Evolutionary conservation across 2,329 filamentous ascomycete genomes (phyloP).

Genomic region (Magnaporthiopsis poae): DNA sequence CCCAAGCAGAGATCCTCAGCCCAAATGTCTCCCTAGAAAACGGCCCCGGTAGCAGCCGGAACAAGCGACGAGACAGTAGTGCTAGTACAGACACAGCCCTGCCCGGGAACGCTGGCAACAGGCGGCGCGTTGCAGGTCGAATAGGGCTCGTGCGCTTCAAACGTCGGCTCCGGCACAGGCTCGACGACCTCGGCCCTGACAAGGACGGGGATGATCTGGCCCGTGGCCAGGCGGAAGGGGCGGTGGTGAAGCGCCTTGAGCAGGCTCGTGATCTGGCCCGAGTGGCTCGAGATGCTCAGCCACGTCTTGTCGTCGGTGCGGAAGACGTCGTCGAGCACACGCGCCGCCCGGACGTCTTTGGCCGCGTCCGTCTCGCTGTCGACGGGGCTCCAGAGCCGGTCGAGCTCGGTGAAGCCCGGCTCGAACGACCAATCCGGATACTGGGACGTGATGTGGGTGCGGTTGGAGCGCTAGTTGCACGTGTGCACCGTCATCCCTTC

Average conservation of each 20-base stretch:
- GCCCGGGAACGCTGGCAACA: conserved; percentile 29
- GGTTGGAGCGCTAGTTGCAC: conserved; percentile 52
- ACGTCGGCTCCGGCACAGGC: conserved; percentile 21
- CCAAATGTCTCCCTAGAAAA: background rate
- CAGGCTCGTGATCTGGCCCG: conserved; percentile 43
- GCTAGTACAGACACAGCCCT: conserved; percentile 30
- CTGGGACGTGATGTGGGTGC: conserved; percentile 39
- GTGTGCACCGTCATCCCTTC: conserved; percentile 60
- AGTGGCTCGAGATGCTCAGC: conserved; percentile 52
- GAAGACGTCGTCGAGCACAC: conserved; percentile 49
- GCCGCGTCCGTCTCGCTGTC: conserved; percentile 34
- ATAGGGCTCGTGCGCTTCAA: conserved; percentile 27
- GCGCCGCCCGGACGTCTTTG: conserved; percentile 39
- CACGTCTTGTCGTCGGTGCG: conserved; percentile 40
- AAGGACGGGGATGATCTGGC: conserved; percentile 57
- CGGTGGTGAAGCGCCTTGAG: conserved; percentile 36
- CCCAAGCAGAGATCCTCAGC: background rate
- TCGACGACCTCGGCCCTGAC: conserved; percentile 44
- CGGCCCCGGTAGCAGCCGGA: background rate
- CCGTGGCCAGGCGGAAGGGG: conserved; percentile 53
- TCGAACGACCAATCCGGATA: conserved; percentile 50
- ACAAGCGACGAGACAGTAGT: conserved; percentile 11
- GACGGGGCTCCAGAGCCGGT: conserved; percentile 33
- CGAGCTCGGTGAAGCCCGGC: conserved; percentile 47
- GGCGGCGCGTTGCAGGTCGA: conserved; percentile 36